Evolutionary conservation across 345 rosid genomes (phyloP).

Genomic region (Bretschneidera sinensis): DNA sequence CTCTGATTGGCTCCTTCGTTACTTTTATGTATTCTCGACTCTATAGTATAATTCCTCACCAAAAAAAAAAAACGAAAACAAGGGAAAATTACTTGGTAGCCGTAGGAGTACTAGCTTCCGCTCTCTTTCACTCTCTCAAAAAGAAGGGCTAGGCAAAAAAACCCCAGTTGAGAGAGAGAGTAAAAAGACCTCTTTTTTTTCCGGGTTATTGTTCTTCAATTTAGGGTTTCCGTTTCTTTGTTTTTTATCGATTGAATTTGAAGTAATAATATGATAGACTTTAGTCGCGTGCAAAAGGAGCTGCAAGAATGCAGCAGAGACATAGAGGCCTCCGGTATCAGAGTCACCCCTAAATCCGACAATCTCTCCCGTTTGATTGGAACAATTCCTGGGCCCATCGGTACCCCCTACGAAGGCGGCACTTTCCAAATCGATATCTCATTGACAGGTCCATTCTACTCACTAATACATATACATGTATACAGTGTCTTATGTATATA

Average conservation of each 20-base stretch:
- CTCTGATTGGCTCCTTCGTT: too few relatives aligned
- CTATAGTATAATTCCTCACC: too few relatives aligned
- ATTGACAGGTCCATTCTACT: constrained; percentile 45
- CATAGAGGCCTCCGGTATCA: constrained; percentile 65
- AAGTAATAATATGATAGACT: constrained; percentile 53
- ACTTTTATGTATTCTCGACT: too few relatives aligned
- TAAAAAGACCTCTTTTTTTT: too few relatives aligned
- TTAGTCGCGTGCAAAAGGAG: constrained; percentile 85
- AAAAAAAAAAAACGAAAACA: too few relatives aligned
- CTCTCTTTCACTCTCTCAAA: too few relatives aligned
- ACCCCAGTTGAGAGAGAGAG: too few relatives aligned
- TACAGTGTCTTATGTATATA: not conserved
- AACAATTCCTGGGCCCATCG: constrained; percentile 78
- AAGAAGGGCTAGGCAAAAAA: too few relatives aligned
- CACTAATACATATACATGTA: not conserved
- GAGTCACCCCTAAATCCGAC: constrained; percentile 67
- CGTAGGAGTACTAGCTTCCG: too few relatives aligned
- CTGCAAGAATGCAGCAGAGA: constrained; percentile 83
- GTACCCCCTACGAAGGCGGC: constrained; percentile 95
- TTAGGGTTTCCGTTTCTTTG: not conserved
- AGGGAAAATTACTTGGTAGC: too few relatives aligned
- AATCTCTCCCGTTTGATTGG: constrained; percentile 67
- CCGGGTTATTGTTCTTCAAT: not conserved
- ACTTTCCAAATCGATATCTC: constrained; percentile 81
- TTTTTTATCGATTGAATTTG: constrained; percentile 1